Evolutionary conservation across 2,329 filamentous ascomycete genomes (phyloP).

Genomic region (Macrophomina phaseolina): DNA sequence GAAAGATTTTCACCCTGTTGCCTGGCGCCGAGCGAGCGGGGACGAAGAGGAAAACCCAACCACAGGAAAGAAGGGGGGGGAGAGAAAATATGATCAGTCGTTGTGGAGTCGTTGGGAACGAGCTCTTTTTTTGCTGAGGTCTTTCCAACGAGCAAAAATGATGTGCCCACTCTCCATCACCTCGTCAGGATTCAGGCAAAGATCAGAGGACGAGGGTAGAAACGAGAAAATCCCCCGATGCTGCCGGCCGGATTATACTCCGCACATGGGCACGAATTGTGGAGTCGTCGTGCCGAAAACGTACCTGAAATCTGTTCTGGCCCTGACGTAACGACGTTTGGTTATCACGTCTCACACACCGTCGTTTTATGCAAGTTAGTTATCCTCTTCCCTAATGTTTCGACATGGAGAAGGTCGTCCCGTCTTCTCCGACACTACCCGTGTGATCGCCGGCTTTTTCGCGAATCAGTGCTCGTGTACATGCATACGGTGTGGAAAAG

Average conservation of each 20-base stretch:
- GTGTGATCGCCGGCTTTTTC: neutral
- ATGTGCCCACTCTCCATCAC: neutral
- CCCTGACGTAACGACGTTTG: neutral
- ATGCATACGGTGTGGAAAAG: neutral
- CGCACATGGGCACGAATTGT: neutral
- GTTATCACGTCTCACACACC: neutral
- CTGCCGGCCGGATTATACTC: neutral
- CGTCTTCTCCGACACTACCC: neutral
- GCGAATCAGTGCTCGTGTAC: neutral
- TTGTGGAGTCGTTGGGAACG: slow-evolving; percentile 16
- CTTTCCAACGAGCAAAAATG: slow-evolving; percentile 7
- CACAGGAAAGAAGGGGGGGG: neutral
- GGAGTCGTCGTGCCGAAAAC: neutral
- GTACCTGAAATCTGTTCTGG: neutral
- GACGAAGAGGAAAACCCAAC: neutral
- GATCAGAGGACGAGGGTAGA: neutral
- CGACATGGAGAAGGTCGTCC: no score
- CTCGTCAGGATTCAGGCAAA: neutral
- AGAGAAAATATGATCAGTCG: neutral
- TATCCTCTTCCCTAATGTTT: neutral
- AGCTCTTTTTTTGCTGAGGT: neutral
- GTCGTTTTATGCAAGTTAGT: no score
- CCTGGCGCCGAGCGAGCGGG: neutral
- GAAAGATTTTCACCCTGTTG: neutral
- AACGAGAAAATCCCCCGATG: neutral